Evolutionary conservation across 441 rosid species (phyloP), one percentile per base, ranked within the genome.

Genomic region (Kokia cookei): DNA sequence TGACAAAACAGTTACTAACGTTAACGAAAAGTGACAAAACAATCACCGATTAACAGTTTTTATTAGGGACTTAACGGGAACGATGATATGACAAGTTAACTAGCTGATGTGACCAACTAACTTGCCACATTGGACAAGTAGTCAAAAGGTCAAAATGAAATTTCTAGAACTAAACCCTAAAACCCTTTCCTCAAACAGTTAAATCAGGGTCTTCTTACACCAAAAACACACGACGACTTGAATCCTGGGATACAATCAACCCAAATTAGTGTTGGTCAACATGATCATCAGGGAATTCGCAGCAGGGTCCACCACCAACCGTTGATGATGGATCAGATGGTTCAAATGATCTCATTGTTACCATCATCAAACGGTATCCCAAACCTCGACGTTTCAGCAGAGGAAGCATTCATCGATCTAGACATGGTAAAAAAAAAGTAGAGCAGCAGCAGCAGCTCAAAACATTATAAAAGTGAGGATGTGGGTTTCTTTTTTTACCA

Each of bases 401-500:
- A 48, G 22, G 81, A 74, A 58, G 65, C 60, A 10, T 14, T 14
- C 4, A 3, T 19, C 40, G 69, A 70, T 10, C 64, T 45, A 15
- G 4, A 64, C 2, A 3, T 0, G 2, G 5, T 6, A n/a, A 9
- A 26, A 7, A 7, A 80, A 43, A 58, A 77, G 74, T 15, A 32
- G 67, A 55, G 83, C 85, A 12, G 85, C 87, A 12, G 85, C 87
- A 73, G 22, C 22, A 45, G 85, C 87, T 19, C 22, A 19, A 19
- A 19, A 19, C 22, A 19, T 19, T 19, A 19, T 19, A 19, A 19
- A 19, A 19, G 22, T 19, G 22, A 19, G 22, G 22, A 19, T 19
- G 22, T 19, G 22, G 22, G 22, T 19, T 19, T 19, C 0, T 19
- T 19, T 19, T 19, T 19, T 19, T 19, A 19, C 22, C 0, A 19